Conservation (phyloP, 192 early-diverging fungal genomes). For the Spinellus fusiger region DNA sequence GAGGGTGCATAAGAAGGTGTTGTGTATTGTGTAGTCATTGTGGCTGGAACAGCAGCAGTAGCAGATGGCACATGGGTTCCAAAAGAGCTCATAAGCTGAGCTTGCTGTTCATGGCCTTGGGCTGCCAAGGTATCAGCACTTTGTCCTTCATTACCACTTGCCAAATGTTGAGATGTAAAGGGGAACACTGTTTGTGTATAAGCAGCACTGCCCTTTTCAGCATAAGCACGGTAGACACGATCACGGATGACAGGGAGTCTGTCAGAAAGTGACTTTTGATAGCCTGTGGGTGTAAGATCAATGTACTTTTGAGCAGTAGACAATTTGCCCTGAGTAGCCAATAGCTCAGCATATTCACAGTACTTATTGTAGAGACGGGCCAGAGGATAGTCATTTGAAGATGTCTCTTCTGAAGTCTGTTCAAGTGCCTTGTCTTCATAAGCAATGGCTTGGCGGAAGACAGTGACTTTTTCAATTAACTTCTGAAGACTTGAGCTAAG, state of each 20-base stretch:
- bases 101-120: neutral
- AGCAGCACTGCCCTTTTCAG: neutral
- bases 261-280: conserved; percentile 40
- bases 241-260: conserved; percentile 67
- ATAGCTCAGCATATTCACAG: conserved; percentile 76
- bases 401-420: conserved; percentile 28
- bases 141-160: conserved; percentile 7
- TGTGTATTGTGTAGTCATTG: conserved; percentile 5
- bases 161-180: conserved; percentile 52
- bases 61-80: neutral
- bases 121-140: neutral
- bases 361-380: conserved; percentile 76
- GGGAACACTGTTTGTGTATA: conserved; percentile 46
- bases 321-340: conserved; percentile 72
- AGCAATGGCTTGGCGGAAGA: conserved; percentile 89
- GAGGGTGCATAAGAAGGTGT: neutral
- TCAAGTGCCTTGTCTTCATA: conserved; percentile 76
- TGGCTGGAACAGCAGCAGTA: neutral
- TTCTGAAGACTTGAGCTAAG: conserved; percentile 55
- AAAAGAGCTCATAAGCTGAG: neutral
- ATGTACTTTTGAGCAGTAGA: conserved; percentile 72
- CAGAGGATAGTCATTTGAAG: conserved; percentile 6
- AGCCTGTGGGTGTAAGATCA: conserved; percentile 67
- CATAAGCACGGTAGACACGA: conserved; percentile 50
- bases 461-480: conserved; percentile 86